These are phyloP conservation scores for Globisporangium solare DNA, from an alignment of 352 stramenopile genomes.

Conservation along the genomic window DNA sequence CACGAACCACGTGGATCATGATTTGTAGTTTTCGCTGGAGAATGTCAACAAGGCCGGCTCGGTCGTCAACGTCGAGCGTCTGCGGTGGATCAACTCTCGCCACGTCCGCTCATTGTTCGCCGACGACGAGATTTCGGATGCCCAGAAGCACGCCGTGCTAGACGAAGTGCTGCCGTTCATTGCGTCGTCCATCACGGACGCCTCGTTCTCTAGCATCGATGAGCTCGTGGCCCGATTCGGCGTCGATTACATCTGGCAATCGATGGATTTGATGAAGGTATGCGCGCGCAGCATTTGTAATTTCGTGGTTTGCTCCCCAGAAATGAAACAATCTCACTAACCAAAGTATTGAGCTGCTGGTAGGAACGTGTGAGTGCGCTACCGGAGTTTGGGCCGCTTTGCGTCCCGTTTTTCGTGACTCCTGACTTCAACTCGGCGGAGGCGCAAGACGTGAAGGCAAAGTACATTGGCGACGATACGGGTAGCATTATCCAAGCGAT, in stretches of 20 bases:
- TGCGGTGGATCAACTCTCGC: constrained; percentile 88
- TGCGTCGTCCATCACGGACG: constrained; percentile 28
- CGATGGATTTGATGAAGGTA: constrained; percentile 84
- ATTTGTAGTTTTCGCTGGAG: constrained; percentile 83
- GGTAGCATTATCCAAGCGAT: constrained; percentile 17
- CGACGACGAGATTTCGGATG: constrained; percentile 29
- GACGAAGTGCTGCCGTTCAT: constrained; percentile 69
- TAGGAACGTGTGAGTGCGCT: constrained; percentile 76
- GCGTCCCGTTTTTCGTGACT: constrained; percentile 59
- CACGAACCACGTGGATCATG: constrained; percentile 10
- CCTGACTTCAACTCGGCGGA: constrained; percentile 52
- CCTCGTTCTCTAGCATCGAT: constrained; percentile 16
- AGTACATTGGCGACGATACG: constrained; percentile 70
- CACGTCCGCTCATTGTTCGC: constrained; percentile 80
- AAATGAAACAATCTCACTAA: too few species aligned
- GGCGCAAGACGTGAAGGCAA: constrained; percentile 58
- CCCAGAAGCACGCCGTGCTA: constrained; percentile 45
- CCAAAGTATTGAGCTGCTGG: background rate
- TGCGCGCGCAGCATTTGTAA: background rate
- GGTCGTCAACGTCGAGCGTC: constrained; percentile 81
- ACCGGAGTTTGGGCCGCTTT: constrained; percentile 76
- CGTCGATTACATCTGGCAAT: constrained; percentile 63
- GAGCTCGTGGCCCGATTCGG: constrained; percentile 50
- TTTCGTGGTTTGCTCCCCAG: too few species aligned
- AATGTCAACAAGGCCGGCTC: constrained; percentile 88